Conservation (phyloP, 371 early-diverging fungal species). For the Syncephalastrum contaminatum region DNA sequence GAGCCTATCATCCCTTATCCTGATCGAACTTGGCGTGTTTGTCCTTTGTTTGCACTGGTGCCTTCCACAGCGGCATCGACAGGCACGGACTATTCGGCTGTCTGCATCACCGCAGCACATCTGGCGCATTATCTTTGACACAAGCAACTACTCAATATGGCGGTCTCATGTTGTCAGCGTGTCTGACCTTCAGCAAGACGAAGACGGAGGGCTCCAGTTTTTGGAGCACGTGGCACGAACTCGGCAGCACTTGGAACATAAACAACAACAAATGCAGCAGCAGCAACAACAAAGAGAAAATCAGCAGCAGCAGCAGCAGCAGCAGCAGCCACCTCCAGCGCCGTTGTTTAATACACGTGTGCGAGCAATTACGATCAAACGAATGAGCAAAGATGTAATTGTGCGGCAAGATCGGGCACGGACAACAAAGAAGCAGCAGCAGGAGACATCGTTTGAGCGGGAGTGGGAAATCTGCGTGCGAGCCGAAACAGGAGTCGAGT, state of each 20-base stretch:
- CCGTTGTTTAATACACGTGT: constrained; percentile 12
- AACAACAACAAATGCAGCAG: constrained; percentile 5
- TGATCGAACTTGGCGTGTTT: constrained; percentile 14
- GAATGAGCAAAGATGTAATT: constrained; percentile 5
- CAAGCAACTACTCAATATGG: constrained; percentile 16
- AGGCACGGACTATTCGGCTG: constrained; percentile 7
- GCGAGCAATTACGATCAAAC: constrained; percentile 14
- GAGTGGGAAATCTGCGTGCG: constrained; percentile 19
- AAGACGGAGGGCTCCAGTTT: constrained; percentile 5
- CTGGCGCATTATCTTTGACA: constrained; percentile 13
- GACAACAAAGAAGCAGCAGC: no score
- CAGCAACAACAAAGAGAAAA: background rate
- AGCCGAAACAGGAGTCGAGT: background rate
- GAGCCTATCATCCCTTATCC: constrained; percentile 13
- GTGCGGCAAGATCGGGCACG: constrained; percentile 14
- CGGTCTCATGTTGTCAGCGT: constrained; percentile 20
- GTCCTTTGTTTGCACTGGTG: constrained; percentile 12
- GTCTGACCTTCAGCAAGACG: constrained; percentile 1
- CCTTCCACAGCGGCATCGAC: constrained; percentile 16
- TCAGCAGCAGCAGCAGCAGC: background rate
- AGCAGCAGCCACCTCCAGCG: background rate
- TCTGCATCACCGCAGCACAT: constrained; percentile 11
- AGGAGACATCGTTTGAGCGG: constrained; percentile 13
- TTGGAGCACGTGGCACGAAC: constrained; percentile 20
- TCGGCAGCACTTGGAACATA: constrained; percentile 16